phyloP scores from a whole-genome alignment of 2,329 filamentous ascomycete genomes.

The Talaromyces sp. region DNA sequence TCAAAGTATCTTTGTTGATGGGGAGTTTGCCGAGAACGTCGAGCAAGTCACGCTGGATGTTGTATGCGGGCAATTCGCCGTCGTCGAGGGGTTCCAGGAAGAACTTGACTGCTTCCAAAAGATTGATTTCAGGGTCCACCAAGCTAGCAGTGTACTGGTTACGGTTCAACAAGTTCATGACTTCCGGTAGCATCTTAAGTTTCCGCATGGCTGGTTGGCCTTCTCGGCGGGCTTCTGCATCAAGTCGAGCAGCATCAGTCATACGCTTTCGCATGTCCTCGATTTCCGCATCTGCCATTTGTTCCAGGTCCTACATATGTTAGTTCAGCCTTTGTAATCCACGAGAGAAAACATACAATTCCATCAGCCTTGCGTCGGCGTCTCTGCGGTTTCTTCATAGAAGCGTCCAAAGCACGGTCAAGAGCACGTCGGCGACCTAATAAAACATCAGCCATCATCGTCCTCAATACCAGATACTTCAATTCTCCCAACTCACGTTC shows the following conservation, averaged over 20 bases:
- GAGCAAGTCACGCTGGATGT: conserved; percentile 94
- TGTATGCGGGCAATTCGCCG: conserved; percentile 89
- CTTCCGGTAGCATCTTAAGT: conserved; percentile 86
- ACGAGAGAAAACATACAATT: conserved; percentile 54
- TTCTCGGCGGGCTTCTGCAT: conserved; percentile 74
- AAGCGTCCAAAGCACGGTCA: conserved; percentile 80
- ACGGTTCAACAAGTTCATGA: conserved; percentile 80
- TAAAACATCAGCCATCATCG: background rate
- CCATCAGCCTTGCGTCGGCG: conserved; percentile 77
- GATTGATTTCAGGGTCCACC: conserved; percentile 90
- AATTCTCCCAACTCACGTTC: conserved; percentile 56
- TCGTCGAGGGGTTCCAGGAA: conserved; percentile 95
- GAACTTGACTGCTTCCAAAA: conserved; percentile 91
- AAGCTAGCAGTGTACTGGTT: conserved; percentile 77
- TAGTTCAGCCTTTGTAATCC: background rate
- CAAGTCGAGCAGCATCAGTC: conserved; percentile 81
- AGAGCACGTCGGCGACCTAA: conserved; percentile 70
- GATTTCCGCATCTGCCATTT: conserved; percentile 84
- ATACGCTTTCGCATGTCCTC: conserved; percentile 82
- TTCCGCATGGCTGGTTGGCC: conserved; percentile 85
- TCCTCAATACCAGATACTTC: background rate
- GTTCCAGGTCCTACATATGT: conserved; percentile 68
- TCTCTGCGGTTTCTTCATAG: conserved; percentile 74
- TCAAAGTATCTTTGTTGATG: conserved; percentile 83
- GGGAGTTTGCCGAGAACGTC: conserved; percentile 72